A percentile compares a stretch with the other conserved stretches of the same genome.
phyloP scores from a whole-genome alignment of 1,284 basidiomycete species.

The Bondarzewia mesenterica region DNA sequence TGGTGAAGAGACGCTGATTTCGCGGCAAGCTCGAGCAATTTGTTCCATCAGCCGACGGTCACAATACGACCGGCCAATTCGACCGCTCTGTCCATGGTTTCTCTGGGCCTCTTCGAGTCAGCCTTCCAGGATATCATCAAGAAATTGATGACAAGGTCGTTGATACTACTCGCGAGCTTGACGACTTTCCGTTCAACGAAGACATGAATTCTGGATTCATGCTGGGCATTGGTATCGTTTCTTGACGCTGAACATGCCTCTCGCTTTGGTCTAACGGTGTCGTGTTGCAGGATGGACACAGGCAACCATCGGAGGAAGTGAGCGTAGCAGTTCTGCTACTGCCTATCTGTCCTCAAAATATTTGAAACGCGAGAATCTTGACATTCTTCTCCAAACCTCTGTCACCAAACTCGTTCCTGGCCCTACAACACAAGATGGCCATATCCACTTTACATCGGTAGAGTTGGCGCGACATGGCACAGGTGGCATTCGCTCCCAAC shows the following conservation, averaged over 20 bases:
- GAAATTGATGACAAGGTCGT: conserved; percentile 19
- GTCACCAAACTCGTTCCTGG: conserved; percentile 11
- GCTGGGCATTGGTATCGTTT: conserved; percentile 20
- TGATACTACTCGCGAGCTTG: conserved; percentile 11
- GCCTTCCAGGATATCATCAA: conserved; percentile 18
- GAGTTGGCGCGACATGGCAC: not conserved
- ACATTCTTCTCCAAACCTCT: conserved; percentile 15
- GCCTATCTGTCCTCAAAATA: conserved; percentile 14
- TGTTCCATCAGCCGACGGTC: conserved; percentile 20
- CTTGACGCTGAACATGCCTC: not conserved
- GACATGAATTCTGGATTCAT: conserved; percentile 27
- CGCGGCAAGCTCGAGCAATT: conserved; percentile 22
- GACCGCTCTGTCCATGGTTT: conserved; percentile 22
- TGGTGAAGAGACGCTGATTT: not conserved
- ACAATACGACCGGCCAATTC: conserved; percentile 22
- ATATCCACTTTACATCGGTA: conserved; percentile 23
- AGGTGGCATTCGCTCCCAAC: conserved; percentile 8
- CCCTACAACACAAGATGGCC: conserved; percentile 24
- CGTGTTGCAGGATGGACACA: conserved; percentile 13
- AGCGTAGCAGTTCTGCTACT: conserved; percentile 16
- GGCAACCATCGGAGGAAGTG: conserved; percentile 10
- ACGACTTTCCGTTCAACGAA: conserved; percentile 22
- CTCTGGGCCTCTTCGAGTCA: conserved; percentile 24
- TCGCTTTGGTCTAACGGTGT: not conserved
- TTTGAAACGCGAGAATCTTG: conserved; percentile 14